These are phyloP conservation scores for Rhizopogon parksii DNA, from an alignment of 1,284 basidiomycete genomes.

Conservation along the genomic window DNA sequence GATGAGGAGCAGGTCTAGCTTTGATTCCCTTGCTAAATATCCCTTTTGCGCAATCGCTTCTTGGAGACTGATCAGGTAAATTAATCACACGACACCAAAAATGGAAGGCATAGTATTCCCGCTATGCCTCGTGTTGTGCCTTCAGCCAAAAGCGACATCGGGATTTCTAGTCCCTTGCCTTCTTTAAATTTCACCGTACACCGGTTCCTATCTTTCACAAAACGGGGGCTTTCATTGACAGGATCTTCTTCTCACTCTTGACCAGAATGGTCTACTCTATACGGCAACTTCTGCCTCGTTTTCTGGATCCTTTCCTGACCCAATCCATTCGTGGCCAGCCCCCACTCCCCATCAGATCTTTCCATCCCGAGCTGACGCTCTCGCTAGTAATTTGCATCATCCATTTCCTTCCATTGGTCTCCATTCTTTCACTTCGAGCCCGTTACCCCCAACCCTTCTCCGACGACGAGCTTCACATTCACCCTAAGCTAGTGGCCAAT, in stretches of 20 bases:
- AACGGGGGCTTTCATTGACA: conserved; percentile 20
- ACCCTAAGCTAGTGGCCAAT: conserved; percentile 1
- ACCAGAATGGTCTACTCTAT: neutral
- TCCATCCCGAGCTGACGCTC: conserved; percentile 1
- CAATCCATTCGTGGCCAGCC: conserved; percentile 8
- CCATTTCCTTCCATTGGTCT: conserved; percentile 7
- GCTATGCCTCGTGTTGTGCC: conserved; percentile 24
- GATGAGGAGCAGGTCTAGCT: conserved; percentile 19
- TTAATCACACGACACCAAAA: conserved; percentile 8
- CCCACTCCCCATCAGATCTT: conserved; percentile 5
- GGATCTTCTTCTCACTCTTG: conserved; percentile 19
- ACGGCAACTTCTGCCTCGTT: conserved; percentile 9
- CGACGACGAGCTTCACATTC: neutral
- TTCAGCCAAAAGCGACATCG: conserved; percentile 13
- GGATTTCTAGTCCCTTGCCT: conserved; percentile 25
- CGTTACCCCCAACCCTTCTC: conserved; percentile 7
- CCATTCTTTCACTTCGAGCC: conserved; percentile 3
- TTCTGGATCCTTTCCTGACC: conserved; percentile 14
- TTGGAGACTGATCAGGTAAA: conserved; percentile 14
- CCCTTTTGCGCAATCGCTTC: conserved; percentile 4
- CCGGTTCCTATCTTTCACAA: conserved; percentile 10
- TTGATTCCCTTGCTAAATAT: conserved; percentile 30
- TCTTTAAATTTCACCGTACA: conserved; percentile 6
- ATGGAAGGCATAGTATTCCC: conserved; percentile 19
- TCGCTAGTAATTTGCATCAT: neutral